Base-by-base conservation (phyloP, 2,329 filamentous ascomycete species). In the Pseudovirgaria hyperparasitica region DNA sequence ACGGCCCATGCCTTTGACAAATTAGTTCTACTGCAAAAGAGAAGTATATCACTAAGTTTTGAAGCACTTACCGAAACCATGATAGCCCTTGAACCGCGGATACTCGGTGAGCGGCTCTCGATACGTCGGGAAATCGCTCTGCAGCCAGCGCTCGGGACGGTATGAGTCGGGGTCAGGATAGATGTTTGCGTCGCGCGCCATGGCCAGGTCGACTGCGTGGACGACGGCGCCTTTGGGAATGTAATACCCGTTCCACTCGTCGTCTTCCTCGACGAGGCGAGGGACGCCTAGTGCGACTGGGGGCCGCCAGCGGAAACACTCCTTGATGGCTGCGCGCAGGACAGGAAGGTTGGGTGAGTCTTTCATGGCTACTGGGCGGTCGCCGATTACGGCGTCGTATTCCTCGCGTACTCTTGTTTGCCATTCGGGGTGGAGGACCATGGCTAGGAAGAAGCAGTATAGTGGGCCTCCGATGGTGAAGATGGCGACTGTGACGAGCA, bases 161-260 rank as follows among this genome's bases (percentile, higher is more conserved):
- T 64, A 78, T 37, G 52, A 62, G 25, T 78, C 70, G n/a, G 70
- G 67, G 39, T 76, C 67, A 2, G 71, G 71, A 41, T 78, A 79
- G 29, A 62, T 66, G 19, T 51, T 52, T 2, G 64, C 59, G 34
- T 76, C 69, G 19, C 48, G 48, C 15, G 50, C 44, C 36, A 54
- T 51, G 3, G 46, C 48, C 24, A 36, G 50, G 32, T 52, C 50
- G 9, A 54, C 42, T 26, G 48, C 47, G 22, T 52, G 40, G 22
- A 52, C 51, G 14, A 46, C 48, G 7, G 49, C 50, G 12, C 63
- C 63, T 43, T 65, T 67, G 16, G 57, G 51, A 17, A 67, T 59
- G 43, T 58, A 62, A 35, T 58, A 64, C 10, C 60, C 62, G 19
- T 54, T 50, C 39, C 58, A 67, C 34, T 57, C 53, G 27, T 66